Evolutionary conservation across 2,329 filamentous ascomycete species (phyloP).

Genomic region (Cladosporium cucumerinum): DNA sequence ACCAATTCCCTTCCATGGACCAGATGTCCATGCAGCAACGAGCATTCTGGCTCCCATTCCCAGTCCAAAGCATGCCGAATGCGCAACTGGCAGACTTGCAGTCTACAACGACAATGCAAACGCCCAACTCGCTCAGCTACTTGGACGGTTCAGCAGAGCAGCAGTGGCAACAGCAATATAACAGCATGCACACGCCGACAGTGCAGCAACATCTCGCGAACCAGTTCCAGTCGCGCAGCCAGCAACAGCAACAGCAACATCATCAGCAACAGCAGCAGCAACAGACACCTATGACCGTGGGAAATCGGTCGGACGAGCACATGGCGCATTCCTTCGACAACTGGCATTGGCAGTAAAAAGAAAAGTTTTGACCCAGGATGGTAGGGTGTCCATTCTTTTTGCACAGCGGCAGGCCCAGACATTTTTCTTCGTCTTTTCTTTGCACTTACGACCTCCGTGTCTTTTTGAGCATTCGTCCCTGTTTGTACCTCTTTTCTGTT

Average conservation of each 20-base stretch:
- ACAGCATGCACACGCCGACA: conserved; percentile 1
- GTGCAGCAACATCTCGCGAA: conserved; percentile 8
- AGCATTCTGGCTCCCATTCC: conserved; percentile 12
- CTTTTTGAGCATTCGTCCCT: neutral
- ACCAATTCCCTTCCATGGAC: conserved; percentile 8
- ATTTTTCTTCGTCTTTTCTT: neutral
- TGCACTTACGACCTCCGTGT: neutral
- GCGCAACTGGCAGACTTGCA: neutral
- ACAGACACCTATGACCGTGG: neutral
- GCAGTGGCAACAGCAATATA: conserved; percentile 13
- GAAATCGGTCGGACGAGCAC: neutral
- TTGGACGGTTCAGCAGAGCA: neutral
- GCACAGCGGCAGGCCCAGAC: neutral
- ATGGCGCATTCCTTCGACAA: conserved; percentile 1
- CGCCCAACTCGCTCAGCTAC: neutral
- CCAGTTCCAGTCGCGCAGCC: neutral
- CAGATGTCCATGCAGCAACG: conserved; percentile 11
- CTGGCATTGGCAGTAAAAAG: conserved; percentile 3
- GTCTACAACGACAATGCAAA: neutral
- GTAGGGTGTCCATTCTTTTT: neutral
- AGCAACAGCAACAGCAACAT: neutral
- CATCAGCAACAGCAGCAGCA: neutral
- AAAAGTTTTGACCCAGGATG: neutral
- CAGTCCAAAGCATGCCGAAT: conserved; percentile 15
- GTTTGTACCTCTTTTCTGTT: neutral